Evolutionary conservation across 225 moss, liverwort and hornwort genomes (phyloP).

Genomic region (Physcomitrium patens): DNA sequence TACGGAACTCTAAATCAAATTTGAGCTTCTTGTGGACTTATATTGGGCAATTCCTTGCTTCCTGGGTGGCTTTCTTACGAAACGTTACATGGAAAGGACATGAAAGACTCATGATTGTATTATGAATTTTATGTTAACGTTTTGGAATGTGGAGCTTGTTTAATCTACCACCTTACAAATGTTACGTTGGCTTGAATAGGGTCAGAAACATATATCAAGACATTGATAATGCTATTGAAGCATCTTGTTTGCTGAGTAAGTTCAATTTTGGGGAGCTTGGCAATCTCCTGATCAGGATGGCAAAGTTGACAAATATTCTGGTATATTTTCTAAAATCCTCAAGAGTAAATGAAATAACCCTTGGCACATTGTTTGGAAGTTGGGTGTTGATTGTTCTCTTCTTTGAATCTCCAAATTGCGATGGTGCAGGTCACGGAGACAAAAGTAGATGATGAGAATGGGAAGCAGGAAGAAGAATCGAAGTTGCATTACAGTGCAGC

Average conservation of each 20-base stretch:
- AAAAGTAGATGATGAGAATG: slow-evolving; percentile 43
- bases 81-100: neutral
- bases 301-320: slow-evolving; percentile 54
- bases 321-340: slow-evolving; percentile 34
- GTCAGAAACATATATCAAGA: slow-evolving; percentile 63
- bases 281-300: slow-evolving; percentile 41
- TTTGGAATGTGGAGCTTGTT: neutral
- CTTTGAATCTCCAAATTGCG: neutral
- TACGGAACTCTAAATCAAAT: neutral
- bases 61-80: neutral
- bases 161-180: neutral
- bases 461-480: slow-evolving; percentile 49
- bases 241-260: slow-evolving; percentile 22
- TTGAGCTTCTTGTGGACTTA: neutral
- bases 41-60: slow-evolving; percentile 11
- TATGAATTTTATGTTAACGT: neutral
- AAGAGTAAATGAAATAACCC: neutral
- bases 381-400: no score
- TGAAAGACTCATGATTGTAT: no score
- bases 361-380: neutral
- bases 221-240: slow-evolving; percentile 48
- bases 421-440: slow-evolving; percentile 44
- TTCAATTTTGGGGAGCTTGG: slow-evolving; percentile 49
- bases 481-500: slow-evolving; percentile 55
- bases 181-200: slow-evolving; percentile 51